Evolutionary conservation across 2,329 filamentous ascomycete genomes (phyloP).

Genomic region (Diaporthe australafricana): DNA sequence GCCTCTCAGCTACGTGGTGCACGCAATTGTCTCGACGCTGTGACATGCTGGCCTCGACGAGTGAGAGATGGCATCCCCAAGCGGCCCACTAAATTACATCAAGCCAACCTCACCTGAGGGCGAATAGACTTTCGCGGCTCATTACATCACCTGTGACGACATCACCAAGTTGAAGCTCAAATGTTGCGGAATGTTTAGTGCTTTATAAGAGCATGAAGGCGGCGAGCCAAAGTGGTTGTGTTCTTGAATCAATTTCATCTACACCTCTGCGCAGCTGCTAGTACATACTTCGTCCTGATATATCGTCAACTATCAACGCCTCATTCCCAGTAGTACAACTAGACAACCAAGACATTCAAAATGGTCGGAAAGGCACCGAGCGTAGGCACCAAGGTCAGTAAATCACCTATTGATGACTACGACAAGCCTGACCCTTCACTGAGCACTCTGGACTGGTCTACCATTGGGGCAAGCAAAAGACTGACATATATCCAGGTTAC

Average conservation of each 20-base stretch:
- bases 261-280: neutral
- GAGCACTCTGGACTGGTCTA: too few relatives aligned
- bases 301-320: neutral
- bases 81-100: conserved; percentile 29
- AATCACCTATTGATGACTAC: neutral
- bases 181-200: neutral
- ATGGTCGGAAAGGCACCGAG: conserved; percentile 35
- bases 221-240: neutral
- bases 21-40: neutral
- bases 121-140: neutral
- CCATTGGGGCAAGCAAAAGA: neutral
- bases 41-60: neutral
- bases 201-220: conserved; percentile 1
- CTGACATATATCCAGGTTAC: conserved; percentile 55
- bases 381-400: conserved; percentile 34
- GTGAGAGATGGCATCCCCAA: neutral
- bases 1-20: neutral
- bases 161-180: neutral
- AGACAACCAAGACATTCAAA: neutral
- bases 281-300: neutral
- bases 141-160: conserved; percentile 33
- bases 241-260: neutral
- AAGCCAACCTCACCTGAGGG: conserved; percentile 25
- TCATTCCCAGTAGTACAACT: neutral
- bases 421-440: neutral